A percentile compares a stretch with the other conserved stretches of the same genome.
Conservation (phyloP, 441 rosid species). For the Syzygium malaccense region DNA sequence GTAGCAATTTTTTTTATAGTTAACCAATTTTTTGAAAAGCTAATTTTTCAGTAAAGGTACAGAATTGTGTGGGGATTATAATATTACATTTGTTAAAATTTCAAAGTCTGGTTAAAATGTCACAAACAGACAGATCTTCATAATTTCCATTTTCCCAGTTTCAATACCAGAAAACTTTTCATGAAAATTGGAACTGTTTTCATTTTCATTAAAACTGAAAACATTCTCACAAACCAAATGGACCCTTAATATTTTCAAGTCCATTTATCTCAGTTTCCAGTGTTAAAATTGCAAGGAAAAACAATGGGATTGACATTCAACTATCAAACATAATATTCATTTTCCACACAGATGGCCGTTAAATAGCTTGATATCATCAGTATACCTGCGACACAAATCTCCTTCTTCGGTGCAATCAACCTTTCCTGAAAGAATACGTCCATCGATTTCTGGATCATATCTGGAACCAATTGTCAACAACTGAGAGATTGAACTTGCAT, state of each 20-base stretch:
- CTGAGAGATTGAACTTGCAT: background rate
- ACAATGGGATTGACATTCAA: background rate
- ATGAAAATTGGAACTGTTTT: background rate
- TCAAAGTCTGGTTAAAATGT: background rate
- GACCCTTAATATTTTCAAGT: background rate
- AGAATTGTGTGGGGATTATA: background rate
- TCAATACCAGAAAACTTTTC: background rate
- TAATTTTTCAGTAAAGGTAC: background rate
- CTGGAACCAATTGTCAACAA: constrained; percentile 18
- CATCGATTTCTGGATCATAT: constrained; percentile 90
- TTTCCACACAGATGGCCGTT: background rate
- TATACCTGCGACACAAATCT: constrained; percentile 78
- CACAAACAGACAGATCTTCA: background rate
- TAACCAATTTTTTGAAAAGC: background rate
- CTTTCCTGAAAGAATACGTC: constrained; percentile 82
- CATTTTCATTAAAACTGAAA: background rate
- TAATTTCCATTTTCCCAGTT: background rate
- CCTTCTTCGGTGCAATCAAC: constrained; percentile 83
- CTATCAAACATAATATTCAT: background rate
- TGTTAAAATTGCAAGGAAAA: background rate
- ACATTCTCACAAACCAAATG: background rate
- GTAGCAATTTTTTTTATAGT: background rate
- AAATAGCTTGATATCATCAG: background rate
- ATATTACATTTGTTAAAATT: background rate
- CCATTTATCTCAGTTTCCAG: background rate